phyloP scores from a whole-genome alignment of 768 basidiomycete genomes.

The Psilocybe tampanensis region DNA sequence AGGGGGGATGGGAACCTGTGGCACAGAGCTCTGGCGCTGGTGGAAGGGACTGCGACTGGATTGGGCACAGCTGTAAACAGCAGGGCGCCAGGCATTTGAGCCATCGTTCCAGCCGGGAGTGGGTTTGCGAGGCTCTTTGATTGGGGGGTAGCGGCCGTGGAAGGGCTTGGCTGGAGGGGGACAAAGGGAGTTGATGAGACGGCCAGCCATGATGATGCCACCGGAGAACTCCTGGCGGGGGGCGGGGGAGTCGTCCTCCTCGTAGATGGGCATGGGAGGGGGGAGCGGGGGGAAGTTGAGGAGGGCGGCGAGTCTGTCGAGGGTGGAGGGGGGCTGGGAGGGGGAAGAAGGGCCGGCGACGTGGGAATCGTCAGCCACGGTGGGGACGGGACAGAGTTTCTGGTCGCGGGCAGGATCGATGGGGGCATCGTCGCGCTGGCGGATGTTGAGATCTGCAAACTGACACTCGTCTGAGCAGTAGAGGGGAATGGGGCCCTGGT shows the following conservation, averaged over 20 bases:
- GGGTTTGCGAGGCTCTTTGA: constrained; percentile 39
- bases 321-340: constrained; percentile 26
- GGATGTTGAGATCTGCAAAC: constrained; percentile 53
- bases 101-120: constrained; percentile 76
- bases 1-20: constrained; percentile 14
- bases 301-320: constrained; percentile 33
- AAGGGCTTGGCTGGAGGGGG: constrained; percentile 44
- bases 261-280: constrained; percentile 47
- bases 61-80: constrained; percentile 45
- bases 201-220: constrained; percentile 73
- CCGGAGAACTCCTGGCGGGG: constrained; percentile 47
- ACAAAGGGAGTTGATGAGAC: constrained; percentile 49
- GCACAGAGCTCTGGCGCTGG: constrained; percentile 15
- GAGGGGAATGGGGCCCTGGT: constrained; percentile 77
- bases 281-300: constrained; percentile 58
- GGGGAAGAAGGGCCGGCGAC: constrained; percentile 30
- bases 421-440: constrained; percentile 36
- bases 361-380: constrained; percentile 28
- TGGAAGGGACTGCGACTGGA: constrained; percentile 38
- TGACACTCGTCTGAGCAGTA: constrained; percentile 85
- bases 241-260: constrained; percentile 27
- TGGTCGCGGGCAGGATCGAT: constrained; percentile 45
- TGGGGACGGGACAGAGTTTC: constrained; percentile 32
- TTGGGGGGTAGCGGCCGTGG: constrained; percentile 27
- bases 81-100: constrained; percentile 65